Evolutionary conservation across 768 basidiomycete genomes (phyloP), one percentile per base, ranked within the genome.

Genomic region (Xerocomellus chrysenteron): DNA sequence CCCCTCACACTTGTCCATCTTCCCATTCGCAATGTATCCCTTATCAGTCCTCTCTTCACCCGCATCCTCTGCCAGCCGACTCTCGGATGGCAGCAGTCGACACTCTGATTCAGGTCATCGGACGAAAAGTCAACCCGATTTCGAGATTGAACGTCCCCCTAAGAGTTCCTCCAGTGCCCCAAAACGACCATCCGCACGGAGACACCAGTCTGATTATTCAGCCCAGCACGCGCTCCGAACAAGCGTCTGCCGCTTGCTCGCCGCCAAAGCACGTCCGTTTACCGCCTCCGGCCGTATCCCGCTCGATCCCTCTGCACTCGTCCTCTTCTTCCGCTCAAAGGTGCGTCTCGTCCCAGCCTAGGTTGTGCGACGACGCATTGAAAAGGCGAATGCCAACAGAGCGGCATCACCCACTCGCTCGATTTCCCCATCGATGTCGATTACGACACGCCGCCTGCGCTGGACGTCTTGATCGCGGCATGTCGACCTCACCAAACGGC

Each of bases 351-450:
- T 35, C 28, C 35, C 17, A 21, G 2, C 12, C 21, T 42, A 5
- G 17, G 13, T 14, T 1, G 30, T 28, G 13, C 11, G 45, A 39
- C 49, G 7, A 12, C 37, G 33, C 9, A 36, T 19, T 63, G 33
- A 64, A 24, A 36, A 5, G 0, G 11, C 10, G 52, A 16, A 46
- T 33, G 24, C 53, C 40, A 37, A 55, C 36, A 92, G 90, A 85
- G 84, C 57, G 89, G 87, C 33, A 87, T 89, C 57, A 85, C 87
- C 0, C 88, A 92, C 66, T 86, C 88, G 10, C 78, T 92, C 21
- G 88, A 91, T 67, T 92, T 92, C 66, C 90, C 90, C 5, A 82
- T 92, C 56, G 87, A 92, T 63, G 79, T 88, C 44, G 85, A 86
- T 60, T 83, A 87, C 63, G 84, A 83, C 67, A 80, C 84, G 16